Evolutionary conservation across 192 early-diverging fungal genomes (phyloP), one percentile per base, ranked within the genome.

Genomic region (Linnemannia zychae): DNA sequence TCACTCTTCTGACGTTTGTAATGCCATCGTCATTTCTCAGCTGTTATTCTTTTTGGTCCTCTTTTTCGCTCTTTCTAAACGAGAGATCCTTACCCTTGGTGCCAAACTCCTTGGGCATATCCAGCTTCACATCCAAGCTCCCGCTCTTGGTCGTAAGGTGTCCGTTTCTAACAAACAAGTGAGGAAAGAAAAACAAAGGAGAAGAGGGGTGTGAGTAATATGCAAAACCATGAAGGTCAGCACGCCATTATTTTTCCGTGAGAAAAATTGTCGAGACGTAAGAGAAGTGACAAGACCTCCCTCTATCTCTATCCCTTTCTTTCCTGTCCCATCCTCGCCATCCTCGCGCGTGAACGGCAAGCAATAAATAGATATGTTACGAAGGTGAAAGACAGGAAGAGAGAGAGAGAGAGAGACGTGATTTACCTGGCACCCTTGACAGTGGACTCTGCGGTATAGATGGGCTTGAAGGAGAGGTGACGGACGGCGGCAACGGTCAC

Each of bases 391-490:
- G n/a, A n/a, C n/a, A 36, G 22, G 46, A 34, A 22, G 49, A 31
- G 31, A 33, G 1, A n/a, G 22, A 24, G 36, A 5, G 17, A 65
- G 16, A 38, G 11, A 0, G 5, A 36, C 28, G 20, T 3, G 24
- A 4, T 13, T 60, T 84, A 84, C 82, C 82, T 84, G 16, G 89
- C 91, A 33, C 91, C 91, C 50, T 88, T 89, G 13, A 90, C 75
- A 28, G 87, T 89, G 33, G 79, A 86, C 74, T 92, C 91, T 46
- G 91, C 90, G 1, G 91, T 92, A 78, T 92, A 92, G 69, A 91
- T 88, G 67, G 91, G 91, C 85, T 88, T 83, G 79, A 92, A 90
- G 44, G 82, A 84, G 4, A 79, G 20, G 16, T 84, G 82, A 28
- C 82, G 82, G 53, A 52, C 73, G 11, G 75, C 76, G 44, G 78